Conservation (phyloP, 306 rosid genomes). For the Trichosanthes cucumerina region DNA sequence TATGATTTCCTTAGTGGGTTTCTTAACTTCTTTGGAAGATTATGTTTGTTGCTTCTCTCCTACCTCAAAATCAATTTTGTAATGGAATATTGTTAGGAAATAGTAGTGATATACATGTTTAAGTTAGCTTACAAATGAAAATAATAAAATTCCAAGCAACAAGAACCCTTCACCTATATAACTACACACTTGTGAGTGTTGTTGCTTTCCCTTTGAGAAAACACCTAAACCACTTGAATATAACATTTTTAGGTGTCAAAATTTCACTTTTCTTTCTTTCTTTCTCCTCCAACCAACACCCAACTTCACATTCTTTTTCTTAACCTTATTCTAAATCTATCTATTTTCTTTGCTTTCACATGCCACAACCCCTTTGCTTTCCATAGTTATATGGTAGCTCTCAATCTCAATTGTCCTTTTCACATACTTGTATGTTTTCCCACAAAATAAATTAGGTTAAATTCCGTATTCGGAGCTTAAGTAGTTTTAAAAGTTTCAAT, state of each 20-base stretch:
- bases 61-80: not conserved
- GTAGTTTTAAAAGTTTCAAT: too few relatives aligned
- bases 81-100: not conserved
- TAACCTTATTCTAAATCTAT: not conserved
- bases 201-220: constrained; percentile 4
- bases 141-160: not conserved
- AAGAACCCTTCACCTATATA: not conserved
- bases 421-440: not conserved
- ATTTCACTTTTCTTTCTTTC: not conserved
- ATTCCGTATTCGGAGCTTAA: not conserved
- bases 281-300: not conserved
- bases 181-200: not conserved
- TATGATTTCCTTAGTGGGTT: not conserved
- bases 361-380: not conserved
- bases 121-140: not conserved
- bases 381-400: not conserved
- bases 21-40: not conserved
- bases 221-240: not conserved
- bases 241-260: not conserved
- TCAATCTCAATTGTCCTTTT: not conserved
- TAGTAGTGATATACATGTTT: not conserved
- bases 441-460: not conserved
- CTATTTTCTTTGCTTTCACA: not conserved
- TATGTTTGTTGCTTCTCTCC: not conserved
- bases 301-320: not conserved